Evolutionary conservation across 177 flowering plant species (phyloP), one percentile per base, ranked within the genome.

Genomic region (Vitis hybrid): DNA sequence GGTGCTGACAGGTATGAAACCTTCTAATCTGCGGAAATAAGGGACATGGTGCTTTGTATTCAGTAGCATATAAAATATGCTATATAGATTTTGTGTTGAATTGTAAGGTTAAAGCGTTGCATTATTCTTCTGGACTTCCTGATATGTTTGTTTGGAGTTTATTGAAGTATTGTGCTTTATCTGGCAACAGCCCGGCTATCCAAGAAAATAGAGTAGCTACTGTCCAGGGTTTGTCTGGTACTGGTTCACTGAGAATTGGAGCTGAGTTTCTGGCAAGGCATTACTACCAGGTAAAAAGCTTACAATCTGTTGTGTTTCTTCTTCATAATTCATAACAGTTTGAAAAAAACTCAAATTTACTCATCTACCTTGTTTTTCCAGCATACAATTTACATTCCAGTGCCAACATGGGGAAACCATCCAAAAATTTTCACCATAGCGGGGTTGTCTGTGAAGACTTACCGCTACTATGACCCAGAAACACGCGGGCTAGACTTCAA

Each of bases 1-100:
- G 90, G 92, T 56, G 75, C 83, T 68, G 87, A 86, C 69, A 86
- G 91, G 91, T 88, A 70, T 66, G 19, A 61, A 55, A 2, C 10
- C 3, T n/a, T 56, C 32, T 30, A 30, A 30, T 0, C 32, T 30
- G 32, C 0, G 32, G 32, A 30, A 30, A 30, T 4, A 30, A 30
- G 32, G 32, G 32, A 30, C 32, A 0, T 0, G 32, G 4, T 30
- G 32, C 32, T 0, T 40, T 40, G 48, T 40, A 40, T 5, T 40
- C 48, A 40, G 7, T 40, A 40, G 7, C 48, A 40, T 40, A 40
- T 0, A 40, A 30, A 30, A 30, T 30, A 30, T 30, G 32, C 32
- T 30, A 30, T 30, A 30, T 30, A 30, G 32, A 30, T 30, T 30
- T 30, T 30, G 32, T 4, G 32, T 30, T 30, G 32, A 30, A 30